Base-by-base conservation (phyloP, 768 basidiomycete genomes). In the Termitomyces sp. region DNA sequence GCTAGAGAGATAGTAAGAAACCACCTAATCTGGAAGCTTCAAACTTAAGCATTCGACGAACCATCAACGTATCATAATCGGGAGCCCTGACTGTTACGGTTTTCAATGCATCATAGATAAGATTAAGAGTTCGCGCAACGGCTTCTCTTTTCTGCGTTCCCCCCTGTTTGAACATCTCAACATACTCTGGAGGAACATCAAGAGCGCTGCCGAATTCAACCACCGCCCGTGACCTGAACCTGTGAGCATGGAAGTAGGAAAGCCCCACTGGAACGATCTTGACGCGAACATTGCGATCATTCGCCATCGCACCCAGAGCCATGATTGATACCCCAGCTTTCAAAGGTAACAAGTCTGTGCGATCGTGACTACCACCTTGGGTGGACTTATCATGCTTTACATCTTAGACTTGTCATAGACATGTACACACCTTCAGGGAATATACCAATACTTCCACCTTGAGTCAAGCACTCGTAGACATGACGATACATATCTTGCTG, bases 31-130 rank as follows among this genome's bases (percentile, higher is more conserved):
- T 45, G 27, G 35, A 44, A 14, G 38, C n/a, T 46, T 47, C 37
- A 34, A 59, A 7, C 23, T 12, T 43, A 27, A 45, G 53, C 38
- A 17, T 55, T 47, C 19, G 37, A 69, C 83, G 55, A 63, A 92
- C 97, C 94, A 98, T 97, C 49, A 99, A 79, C 2, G 96, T 98
- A 63, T 99, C 97, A 69, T 92, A 98, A 69, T 99, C 97, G 2
- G 96, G 95, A 17, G 95, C 93, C 56, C 95, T 80, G 54, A 98
- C 83, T 0, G 97, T 99, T 40, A 99, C 97, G 0, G 95, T 95
- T 75, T 98, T 95, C 63, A 99, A 75, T 23, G 83, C 90, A 65
- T 98, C 91, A 65, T 96, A 97, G 52, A 97, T 87, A 55, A 97
- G 75, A 62, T 98, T 89, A 61, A 99, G 77, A 62, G 98, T 84